Percentiles rank a stretch among this genome's conserved stretches.
Conservation (phyloP, 192 early-diverging fungal species). For the Coemansia sp. region DNA sequence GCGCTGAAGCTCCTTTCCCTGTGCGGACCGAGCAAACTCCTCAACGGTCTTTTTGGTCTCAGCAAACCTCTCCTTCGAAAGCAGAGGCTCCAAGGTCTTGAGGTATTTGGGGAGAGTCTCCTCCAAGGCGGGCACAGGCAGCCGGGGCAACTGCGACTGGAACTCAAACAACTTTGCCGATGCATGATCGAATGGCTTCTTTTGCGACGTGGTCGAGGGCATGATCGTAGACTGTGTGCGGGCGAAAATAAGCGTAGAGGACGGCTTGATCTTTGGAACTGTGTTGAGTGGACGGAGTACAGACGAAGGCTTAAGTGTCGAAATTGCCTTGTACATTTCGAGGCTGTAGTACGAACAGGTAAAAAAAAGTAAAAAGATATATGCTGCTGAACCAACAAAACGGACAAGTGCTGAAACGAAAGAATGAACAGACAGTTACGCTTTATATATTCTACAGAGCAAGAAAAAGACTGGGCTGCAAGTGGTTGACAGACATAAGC, state of each 20-base stretch:
- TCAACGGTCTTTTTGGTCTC: constrained; percentile 64
- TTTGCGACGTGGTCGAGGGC: constrained; percentile 28
- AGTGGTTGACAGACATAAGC: not conserved
- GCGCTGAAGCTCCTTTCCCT: constrained; percentile 83
- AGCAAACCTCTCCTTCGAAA: constrained; percentile 69
- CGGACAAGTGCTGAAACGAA: not conserved
- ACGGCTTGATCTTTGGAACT: constrained; percentile 28
- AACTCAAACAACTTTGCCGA: constrained; percentile 69
- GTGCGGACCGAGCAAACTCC: constrained; percentile 82
- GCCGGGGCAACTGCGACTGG: constrained; percentile 76
- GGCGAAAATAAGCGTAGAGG: constrained; percentile 10
- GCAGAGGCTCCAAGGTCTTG: constrained; percentile 69
- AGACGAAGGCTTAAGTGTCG: constrained; percentile 35
- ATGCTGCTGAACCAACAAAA: not conserved
- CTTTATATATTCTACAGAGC: not conserved
- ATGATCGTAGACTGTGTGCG: constrained; percentile 30
- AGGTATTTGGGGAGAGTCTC: constrained; percentile 87
- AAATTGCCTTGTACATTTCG: constrained; percentile 52
- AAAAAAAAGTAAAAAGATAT: constrained; percentile 1
- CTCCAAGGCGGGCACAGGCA: constrained; percentile 84
- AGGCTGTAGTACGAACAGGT: not conserved
- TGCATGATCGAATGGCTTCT: constrained; percentile 18
- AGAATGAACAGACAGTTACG: not conserved
- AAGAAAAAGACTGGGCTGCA: not conserved
- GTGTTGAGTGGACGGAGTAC: constrained; percentile 35